phyloP scores from a whole-genome alignment of 441 rosid species.

The Populus hybrid region DNA sequence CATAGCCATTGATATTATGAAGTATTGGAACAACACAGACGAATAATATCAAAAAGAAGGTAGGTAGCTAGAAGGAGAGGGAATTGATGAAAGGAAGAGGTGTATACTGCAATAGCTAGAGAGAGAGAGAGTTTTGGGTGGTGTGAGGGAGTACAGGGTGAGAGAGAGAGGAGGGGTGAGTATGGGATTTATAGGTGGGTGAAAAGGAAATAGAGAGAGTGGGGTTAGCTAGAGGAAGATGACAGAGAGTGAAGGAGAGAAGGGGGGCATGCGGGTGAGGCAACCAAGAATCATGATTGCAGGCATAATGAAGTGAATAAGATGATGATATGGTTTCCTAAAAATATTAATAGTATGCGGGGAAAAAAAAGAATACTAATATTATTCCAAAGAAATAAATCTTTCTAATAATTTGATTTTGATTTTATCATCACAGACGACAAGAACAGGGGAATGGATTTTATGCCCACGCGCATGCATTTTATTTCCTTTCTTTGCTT shows the following conservation, averaged over 20 bases:
- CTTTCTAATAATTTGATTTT: not conserved
- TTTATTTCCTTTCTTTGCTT: conserved; percentile 1
- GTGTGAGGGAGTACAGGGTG: conserved; percentile 28
- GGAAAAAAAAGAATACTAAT: not conserved
- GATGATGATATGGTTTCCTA: conserved; percentile 53
- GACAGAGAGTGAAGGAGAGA: conserved; percentile 28
- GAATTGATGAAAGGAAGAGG: not conserved
- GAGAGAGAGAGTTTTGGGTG: not conserved
- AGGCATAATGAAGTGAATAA: conserved; percentile 87
- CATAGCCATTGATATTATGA: conserved; percentile 46
- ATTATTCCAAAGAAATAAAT: not conserved
- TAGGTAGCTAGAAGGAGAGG: not conserved
- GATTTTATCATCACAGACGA: conserved; percentile 16
- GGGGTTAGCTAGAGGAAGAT: conserved; percentile 10
- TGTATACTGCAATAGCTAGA: not conserved
- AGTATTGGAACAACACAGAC: not conserved
- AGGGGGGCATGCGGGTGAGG: conserved; percentile 88
- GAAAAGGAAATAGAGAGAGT: conserved; percentile 22
- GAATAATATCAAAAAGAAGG: not conserved
- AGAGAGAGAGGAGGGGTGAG: conserved; percentile 40
- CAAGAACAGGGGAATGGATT: conserved; percentile 32
- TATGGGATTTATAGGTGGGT: conserved; percentile 43
- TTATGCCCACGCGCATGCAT: conserved; percentile 56
- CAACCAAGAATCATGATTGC: conserved; percentile 95
- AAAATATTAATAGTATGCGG: too few relatives aligned